phyloP scores from a whole-genome alignment of 2,329 filamentous ascomycete species.

The Arthroderma uncinatum region DNA sequence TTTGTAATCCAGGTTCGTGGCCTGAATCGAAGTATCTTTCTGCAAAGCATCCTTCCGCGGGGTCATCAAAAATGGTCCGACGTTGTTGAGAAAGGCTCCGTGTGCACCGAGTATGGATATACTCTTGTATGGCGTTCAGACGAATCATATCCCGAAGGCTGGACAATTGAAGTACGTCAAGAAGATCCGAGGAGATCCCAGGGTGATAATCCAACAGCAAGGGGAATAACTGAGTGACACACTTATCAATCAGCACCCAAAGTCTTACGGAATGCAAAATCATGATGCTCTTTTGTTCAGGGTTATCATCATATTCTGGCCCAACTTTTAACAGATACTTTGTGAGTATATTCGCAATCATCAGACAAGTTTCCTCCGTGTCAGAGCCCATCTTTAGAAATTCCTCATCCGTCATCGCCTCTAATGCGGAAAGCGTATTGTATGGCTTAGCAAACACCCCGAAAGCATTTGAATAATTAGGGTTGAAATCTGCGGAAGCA shows the following conservation, averaged over 20 bases:
- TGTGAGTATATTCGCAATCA: constrained; percentile 26
- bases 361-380: constrained; percentile 19
- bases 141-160: constrained; percentile 39
- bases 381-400: constrained; percentile 3
- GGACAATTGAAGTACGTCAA: constrained; percentile 48
- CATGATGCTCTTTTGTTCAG: constrained; percentile 42
- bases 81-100: constrained; percentile 6
- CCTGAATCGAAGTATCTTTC: constrained; percentile 34
- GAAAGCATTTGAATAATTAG: constrained; percentile 1
- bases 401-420: constrained; percentile 14
- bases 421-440: constrained; percentile 17
- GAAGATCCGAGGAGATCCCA: constrained; percentile 37
- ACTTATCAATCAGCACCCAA: constrained; percentile 48
- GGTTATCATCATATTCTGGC: constrained; percentile 34
- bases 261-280: constrained; percentile 47
- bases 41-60: constrained; percentile 36
- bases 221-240: constrained; percentile 32
- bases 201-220: constrained; percentile 44
- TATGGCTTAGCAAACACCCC: constrained; percentile 18
- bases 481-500: not conserved
- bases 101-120: constrained; percentile 35
- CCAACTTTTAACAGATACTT: constrained; percentile 27
- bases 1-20: constrained; percentile 17
- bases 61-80: constrained; percentile 41
- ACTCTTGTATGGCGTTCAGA: constrained; percentile 40